Base-by-base conservation (phyloP, 2,329 filamentous ascomycete species). In the Incumbomyces lentus region DNA sequence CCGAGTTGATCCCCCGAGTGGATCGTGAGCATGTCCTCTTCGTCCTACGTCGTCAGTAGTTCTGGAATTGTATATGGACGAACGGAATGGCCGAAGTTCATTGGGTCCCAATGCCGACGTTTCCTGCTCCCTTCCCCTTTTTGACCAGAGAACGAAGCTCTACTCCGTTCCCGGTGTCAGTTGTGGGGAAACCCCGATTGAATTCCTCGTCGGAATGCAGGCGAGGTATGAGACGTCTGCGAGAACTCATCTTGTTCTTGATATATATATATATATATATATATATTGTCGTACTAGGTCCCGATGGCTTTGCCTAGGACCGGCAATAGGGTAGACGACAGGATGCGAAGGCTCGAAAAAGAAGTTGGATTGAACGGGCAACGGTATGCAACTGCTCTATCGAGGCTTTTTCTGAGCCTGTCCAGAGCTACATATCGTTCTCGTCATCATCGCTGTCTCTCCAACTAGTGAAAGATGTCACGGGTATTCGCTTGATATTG, bases 21-120 rank as follows among this genome's bases (percentile, higher is more conserved):
- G 74, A 54, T 85, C 76, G 50, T 80, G 78, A 1, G 78, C 79
- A 49, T 84, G 75, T 17, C 78, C 75, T 59, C 78, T 61, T 12
- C 46, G 52, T 18, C 56, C 53, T 37, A 47, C 39, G 13, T 56
- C 55, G 37, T 56, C 53, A 32, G 40, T 46, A 11, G 55, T 53
- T 18, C 39, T 32, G 33, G 55, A 49, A 40, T 54, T 49, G 17
- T 26, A 48, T 36, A 37, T 47, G 33, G 44, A 41, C 6, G 55
- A 53, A 17, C 55, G 55, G 41, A 57, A 57, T 8, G 52, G 52
- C 16, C 53, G 53, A 35, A 57, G 34, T 30, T 50, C 51, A 14
- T 41, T 34, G 6, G 19, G 29, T 18, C 38, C n/a, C 14, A 13
- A 33, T 32, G 12, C 17, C 26, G 29, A 32, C 14, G 8, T 26